These are phyloP conservation scores for Hypoxylon sp. DNA, from an alignment of 2,329 filamentous ascomycete genomes.

Conservation along the genomic window DNA sequence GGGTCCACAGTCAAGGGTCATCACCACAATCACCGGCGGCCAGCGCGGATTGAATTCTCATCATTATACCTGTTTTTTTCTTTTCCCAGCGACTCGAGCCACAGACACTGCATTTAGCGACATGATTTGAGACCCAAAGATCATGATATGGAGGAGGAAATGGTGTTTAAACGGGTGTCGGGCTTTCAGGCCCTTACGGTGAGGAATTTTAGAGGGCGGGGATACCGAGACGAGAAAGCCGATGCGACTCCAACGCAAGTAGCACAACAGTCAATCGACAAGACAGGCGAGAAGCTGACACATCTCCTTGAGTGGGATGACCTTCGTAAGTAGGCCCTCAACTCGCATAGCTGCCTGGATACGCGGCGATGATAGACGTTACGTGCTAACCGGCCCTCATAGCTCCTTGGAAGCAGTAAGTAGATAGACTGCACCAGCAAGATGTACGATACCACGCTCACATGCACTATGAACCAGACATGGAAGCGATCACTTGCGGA, in stretches of 20 bases:
- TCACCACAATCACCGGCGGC: slow-evolving; percentile 2
- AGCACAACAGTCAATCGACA: background rate
- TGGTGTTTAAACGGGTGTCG: slow-evolving; percentile 12
- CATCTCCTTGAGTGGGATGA: slow-evolving; percentile 25
- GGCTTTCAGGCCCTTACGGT: slow-evolving; percentile 14
- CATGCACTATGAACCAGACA: slow-evolving; percentile 12
- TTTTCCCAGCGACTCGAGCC: background rate
- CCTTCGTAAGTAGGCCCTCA: slow-evolving; percentile 20
- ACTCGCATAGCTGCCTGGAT: background rate
- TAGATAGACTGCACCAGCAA: background rate
- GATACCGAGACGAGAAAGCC: background rate
- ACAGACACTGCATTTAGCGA: background rate
- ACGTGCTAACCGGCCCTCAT: background rate
- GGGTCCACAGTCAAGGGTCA: slow-evolving; percentile 2
- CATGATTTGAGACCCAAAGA: background rate
- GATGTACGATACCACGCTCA: slow-evolving; percentile 1
- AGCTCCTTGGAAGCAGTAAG: slow-evolving; percentile 39
- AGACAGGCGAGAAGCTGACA: background rate
- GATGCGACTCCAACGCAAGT: background rate
- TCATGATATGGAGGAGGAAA: background rate
- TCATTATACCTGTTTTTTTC: background rate
- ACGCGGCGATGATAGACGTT: background rate
- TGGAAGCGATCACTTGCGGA: slow-evolving; percentile 36
- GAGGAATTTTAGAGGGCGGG: background rate
- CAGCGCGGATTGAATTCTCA: background rate